A percentile compares a stretch with the other conserved stretches of the same genome.
Evolutionary conservation across 768 basidiomycete species (phyloP).

Genomic region (Lactarius vividus): DNA sequence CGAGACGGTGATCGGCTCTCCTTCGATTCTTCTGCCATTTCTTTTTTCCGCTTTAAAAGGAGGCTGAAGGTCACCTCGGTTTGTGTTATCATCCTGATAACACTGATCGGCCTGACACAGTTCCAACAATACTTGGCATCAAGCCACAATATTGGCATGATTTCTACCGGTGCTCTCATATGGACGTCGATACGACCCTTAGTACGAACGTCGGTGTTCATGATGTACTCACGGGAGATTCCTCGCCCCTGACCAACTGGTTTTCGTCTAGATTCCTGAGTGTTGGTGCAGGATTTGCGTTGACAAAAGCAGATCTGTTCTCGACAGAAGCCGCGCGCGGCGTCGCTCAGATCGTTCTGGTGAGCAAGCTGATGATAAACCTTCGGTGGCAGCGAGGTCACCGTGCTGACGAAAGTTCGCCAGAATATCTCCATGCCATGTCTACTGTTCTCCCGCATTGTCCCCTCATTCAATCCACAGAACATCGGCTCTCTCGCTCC

Average conservation of each 20-base stretch:
- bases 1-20: too few species aligned
- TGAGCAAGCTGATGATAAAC: slow-evolving; percentile 28
- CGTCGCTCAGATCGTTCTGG: slow-evolving; percentile 59
- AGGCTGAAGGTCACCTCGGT: neutral
- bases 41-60: neutral
- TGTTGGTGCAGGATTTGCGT: slow-evolving; percentile 51
- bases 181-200: slow-evolving; percentile 13
- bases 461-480: slow-evolving; percentile 59
- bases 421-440: slow-evolving; percentile 59
- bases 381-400: neutral
- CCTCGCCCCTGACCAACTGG: neutral
- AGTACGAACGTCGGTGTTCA: slow-evolving; percentile 13
- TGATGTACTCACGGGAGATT: neutral
- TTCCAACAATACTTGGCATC: neutral
- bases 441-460: slow-evolving; percentile 69
- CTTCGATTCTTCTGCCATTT: too few species aligned
- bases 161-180: slow-evolving; percentile 11
- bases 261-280: slow-evolving; percentile 47
- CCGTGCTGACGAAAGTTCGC: neutral
- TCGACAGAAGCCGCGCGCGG: slow-evolving; percentile 56
- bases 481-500: slow-evolving; percentile 60
- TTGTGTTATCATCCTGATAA: neutral
- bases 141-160: slow-evolving; percentile 3
- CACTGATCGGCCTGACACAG: neutral
- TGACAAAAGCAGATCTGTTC: slow-evolving; percentile 61